Evolutionary conservation across 2,329 filamentous ascomycete genomes (phyloP), one percentile per base, ranked within the genome.

Genomic region (Hypoxylon sp.): DNA sequence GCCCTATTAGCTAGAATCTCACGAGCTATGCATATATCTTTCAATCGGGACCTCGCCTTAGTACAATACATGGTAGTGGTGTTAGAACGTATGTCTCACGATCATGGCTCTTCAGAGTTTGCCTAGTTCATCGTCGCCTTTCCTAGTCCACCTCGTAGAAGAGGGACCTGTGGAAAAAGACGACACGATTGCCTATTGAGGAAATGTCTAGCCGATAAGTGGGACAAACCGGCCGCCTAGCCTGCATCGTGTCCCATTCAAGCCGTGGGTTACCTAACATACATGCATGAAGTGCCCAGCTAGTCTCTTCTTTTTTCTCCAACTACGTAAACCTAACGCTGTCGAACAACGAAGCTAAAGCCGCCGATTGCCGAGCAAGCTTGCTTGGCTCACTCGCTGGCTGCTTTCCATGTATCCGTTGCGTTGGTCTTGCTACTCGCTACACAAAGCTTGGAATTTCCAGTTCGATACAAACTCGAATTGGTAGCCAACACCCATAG

Each of bases 401-500:
- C 19, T 41, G 8, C 37, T 41, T 19, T 19, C n/a, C 19, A 41
- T 41, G 37, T 11, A 48, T 13, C 48, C 41, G 19, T 20, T 34
- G 22, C 10, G 22, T 11, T 13, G 15, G 41, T n/a, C n/a, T n/a
- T n/a, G n/a, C n/a, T n/a, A n/a, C n/a, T n/a, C 6, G 8, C 34
- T 8, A 39, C 28, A 43, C 17, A 11, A 37, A 37, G 48, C 37
- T 15, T 30, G 8, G 17, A 17, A 17, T 44, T 51, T n/a, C 39
- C 26, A 17, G 37, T 19, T 19, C n/a, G 3, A 19, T 41, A 41
- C 10, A 1, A 1, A 34, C 32, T 34, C 11, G 32, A 15, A 34
- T 34, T 13, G 22, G 41, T 39, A 28, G 28, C 37, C 24, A 48
- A 67, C 37, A 30, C 37, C 51, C 19, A 34, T 39, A 46, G 17